Evolutionary conservation across 345 rosid species (phyloP), one percentile per base, ranked within the genome.

Genomic region (Litchi chinensis): DNA sequence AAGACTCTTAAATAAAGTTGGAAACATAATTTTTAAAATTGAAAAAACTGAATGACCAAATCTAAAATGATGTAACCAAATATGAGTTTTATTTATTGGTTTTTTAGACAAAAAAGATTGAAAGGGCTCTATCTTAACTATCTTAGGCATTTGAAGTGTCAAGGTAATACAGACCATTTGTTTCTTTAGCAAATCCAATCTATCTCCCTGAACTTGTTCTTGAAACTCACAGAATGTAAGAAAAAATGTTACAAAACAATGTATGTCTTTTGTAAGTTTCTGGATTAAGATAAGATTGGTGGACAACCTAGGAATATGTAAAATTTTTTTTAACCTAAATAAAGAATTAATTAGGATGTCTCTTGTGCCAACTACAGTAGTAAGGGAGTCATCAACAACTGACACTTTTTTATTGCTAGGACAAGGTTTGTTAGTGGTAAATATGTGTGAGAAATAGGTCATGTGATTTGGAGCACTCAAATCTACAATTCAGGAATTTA

Each of bases 151-250:
- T 44, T 6, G 50, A 10, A 0, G 50, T 44, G 11, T 44, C 3
- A 44, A 44, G 59, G 8, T 26, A 39, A 32, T 74, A 59, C 3
- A 74, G 40, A 1, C 68, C 68, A 8, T 26, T 41, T 40, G n/a
- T 75, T 10, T 44, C 59, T 37, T 43, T 10, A 75, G 41, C 70
- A 74, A n/a, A n/a, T 46, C 77, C 70, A 75, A 75, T 75, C 70
- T n/a, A n/a, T 75, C 24, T 24, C 39, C 52, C 15, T 22, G 54
- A 59, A 37, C 10, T 24, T 8, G 18, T 1, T 70, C 73, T 28
- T 59, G 32, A 63, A 75, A 37, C n/a, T 8, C 70, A 75, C 59
- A 75, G 11, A 15, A 21, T 24, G 56, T 39, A 46, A 60, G 59
- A 32, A 12, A 62, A 43, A 75, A 75, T 10, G 2, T 75, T 40